Conservation (phyloP, 2,329 filamentous ascomycete genomes). For the Bipolaris oryzae region DNA sequence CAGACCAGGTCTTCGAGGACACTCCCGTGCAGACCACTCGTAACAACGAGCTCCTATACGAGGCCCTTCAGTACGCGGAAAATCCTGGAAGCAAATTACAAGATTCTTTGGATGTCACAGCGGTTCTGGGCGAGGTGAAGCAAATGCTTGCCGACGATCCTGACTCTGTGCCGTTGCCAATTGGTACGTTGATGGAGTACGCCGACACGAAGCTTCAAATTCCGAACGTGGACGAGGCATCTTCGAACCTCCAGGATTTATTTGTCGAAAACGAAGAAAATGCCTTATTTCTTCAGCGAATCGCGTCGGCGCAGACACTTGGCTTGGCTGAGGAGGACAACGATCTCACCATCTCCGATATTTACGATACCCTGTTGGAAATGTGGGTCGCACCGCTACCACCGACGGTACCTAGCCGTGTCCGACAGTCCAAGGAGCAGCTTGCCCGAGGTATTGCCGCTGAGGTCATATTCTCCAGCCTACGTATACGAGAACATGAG, state of each 20-base stretch:
- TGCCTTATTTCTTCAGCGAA: constrained; percentile 10
- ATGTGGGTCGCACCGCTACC: constrained; percentile 43
- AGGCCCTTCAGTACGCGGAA: constrained; percentile 15
- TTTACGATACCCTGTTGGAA: constrained; percentile 43
- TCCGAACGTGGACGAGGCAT: constrained; percentile 41
- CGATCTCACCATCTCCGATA: constrained; percentile 25
- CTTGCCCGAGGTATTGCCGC: constrained; percentile 45
- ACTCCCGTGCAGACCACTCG: neutral
- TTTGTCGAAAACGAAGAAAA: constrained; percentile 10
- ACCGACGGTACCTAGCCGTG: constrained; percentile 24
- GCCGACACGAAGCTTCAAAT: constrained; percentile 23
- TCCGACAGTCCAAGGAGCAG: constrained; percentile 40
- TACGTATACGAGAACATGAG: constrained; percentile 19
- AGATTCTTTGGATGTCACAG: constrained; percentile 17
- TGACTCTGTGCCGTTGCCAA: constrained; percentile 8
- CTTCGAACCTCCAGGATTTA: constrained; percentile 29
- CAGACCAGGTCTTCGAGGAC: neutral
- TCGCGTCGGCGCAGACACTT: constrained; percentile 27
- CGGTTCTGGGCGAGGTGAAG: constrained; percentile 20
- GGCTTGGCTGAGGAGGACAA: constrained; percentile 9
- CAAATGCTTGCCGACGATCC: constrained; percentile 17
- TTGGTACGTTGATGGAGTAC: constrained; percentile 35
- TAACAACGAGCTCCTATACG: constrained; percentile 23
- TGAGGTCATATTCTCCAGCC: constrained; percentile 47
- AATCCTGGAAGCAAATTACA: neutral